Evolutionary conservation across 805 yeast species (phyloP).

Genomic region (Lipomyces sp.): DNA sequence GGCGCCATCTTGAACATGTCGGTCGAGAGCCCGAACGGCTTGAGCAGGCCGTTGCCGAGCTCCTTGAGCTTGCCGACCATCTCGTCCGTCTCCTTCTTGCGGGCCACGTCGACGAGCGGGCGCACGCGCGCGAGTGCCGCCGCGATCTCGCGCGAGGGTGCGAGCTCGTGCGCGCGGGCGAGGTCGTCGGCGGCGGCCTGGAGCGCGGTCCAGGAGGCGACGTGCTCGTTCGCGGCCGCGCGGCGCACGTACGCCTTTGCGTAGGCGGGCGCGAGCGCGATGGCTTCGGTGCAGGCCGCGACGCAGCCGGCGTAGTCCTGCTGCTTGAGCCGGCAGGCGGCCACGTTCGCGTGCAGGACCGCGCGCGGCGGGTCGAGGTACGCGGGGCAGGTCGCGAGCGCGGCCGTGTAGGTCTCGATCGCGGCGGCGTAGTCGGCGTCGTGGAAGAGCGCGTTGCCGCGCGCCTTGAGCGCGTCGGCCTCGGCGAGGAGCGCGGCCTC

Average conservation of each 20-base stretch:
- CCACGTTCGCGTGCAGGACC: slow-evolving; percentile 31
- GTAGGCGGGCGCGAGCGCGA: slow-evolving; percentile 57
- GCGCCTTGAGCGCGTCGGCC: slow-evolving; percentile 44
- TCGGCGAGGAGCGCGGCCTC: slow-evolving; percentile 28
- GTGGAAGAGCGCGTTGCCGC: slow-evolving; percentile 34
- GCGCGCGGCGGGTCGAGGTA: slow-evolving; percentile 21
- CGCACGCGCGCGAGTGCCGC: slow-evolving; percentile 15
- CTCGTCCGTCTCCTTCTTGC: slow-evolving; percentile 34
- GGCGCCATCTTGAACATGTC: slow-evolving; percentile 34
- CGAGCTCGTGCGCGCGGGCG: slow-evolving; percentile 17
- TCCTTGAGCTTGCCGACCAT: slow-evolving; percentile 37
- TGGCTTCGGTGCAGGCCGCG: slow-evolving; percentile 59
- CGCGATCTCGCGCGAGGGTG: slow-evolving; percentile 9
- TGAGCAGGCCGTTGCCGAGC: slow-evolving; percentile 35
- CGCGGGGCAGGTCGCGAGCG: slow-evolving; percentile 17
- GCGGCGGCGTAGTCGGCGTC: slow-evolving; percentile 17
- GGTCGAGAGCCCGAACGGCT: slow-evolving; percentile 36
- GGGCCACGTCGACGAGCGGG: slow-evolving; percentile 30
- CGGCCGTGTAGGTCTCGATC: slow-evolving; percentile 13
- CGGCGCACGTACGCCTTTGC: slow-evolving; percentile 73
- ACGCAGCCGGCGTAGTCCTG: slow-evolving; percentile 46
- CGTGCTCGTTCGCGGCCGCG: slow-evolving; percentile 56
- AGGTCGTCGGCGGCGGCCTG: slow-evolving; percentile 34
- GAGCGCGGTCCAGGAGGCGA: slow-evolving; percentile 34
- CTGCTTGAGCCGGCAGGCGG: slow-evolving; percentile 32